Base-by-base conservation (phyloP, 2,329 filamentous ascomycete genomes). In the Raffaelea arxii region DNA sequence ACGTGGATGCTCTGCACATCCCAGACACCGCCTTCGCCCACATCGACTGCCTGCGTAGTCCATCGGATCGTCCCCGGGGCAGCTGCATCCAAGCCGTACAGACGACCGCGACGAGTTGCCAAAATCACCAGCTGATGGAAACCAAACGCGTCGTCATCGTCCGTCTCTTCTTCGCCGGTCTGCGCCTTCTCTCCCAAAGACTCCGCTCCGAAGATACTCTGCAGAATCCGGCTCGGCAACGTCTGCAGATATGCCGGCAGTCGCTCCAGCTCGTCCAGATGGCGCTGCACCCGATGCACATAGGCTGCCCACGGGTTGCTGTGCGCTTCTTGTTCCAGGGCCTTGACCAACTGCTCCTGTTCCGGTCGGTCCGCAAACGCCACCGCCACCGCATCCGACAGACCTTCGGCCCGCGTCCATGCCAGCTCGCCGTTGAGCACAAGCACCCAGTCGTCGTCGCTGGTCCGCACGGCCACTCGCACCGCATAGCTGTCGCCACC, bases 81-180 rank as follows among this genome's bases (percentile, higher is more conserved):
- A 22, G 82, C 86, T 27, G 82, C 79, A 62, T 95, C 82, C 19
- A 98, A 69, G 3, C 83, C 87, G 54, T 90, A 84, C 18, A 97
- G 67, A 53, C 85, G 82, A 14, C 90, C 90, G 47, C 80, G 82
- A 46, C 78, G 74, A 2, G 90, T 95, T 6, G 84, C 89, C 43
- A 95, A 70, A 48, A 96, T 71, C 6, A 90, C 77, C 25, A 91
- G 69, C 65, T 95, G 94, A 62, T 86, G 83, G 65, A 96, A 91
- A 4, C 91, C 91, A 62, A 97, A 97, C 35, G 74, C 78, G 56
- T 92, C 85, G 24, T 68, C 62, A 19, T 62, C 61, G 18, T 47
- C 46, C 36, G 35, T 24, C 23, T 24, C 43, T 12, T 35, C 32
- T 12, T 25, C 16, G 6, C 9, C 38, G 25, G 36, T 71, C 66